Evolutionary conservation across 1,284 basidiomycete genomes (phyloP), one percentile per base, ranked within the genome.

Genomic region (Trichosporon sp.): DNA sequence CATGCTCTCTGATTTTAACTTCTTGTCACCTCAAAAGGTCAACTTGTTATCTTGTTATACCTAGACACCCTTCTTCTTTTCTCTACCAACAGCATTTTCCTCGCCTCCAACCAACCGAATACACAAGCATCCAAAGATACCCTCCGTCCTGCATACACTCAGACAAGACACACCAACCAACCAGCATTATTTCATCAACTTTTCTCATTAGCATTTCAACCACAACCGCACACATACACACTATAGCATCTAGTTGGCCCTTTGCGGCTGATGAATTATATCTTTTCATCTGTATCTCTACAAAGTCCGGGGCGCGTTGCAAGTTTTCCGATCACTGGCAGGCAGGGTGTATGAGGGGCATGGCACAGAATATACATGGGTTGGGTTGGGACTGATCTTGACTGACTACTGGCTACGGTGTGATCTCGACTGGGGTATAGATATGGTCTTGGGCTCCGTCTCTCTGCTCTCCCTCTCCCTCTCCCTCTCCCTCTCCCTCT

Each of bases 41-140:
- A 26, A 26, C 26, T 26, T 26, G 26, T 26, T 26, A 26, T 26
- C 26, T 26, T 26, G 26, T 26, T 26, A 26, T 26, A 26, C 26
- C 26, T 26, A 26, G 26, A 26, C 26, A 26, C 26, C 26, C 26
- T 26, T 26, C 26, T 26, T 26, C 26, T 26, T 26, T 26, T 26
- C 26, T 26, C 26, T 26, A 35, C 16, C 63, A 37, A 4, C 12
- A 12, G 21, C 37, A 21, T 14, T 14, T 26, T 26, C 2, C 26
- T 26, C 26, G 26, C 63, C 21, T 38, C 10, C 2, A 16, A 32
- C 26, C 63, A 40, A 38, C 63, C 35, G 26, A 8, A 38, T 32
- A 19, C 63, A 65, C 63, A 19, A 19, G 38, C 63, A 61, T 61
- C 56, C 56, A 26, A 26, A 26, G 19, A 32, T 61, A 32, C 32